Base-by-base conservation (phyloP, 306 rosid species). In the Medicago arabica region DNA sequence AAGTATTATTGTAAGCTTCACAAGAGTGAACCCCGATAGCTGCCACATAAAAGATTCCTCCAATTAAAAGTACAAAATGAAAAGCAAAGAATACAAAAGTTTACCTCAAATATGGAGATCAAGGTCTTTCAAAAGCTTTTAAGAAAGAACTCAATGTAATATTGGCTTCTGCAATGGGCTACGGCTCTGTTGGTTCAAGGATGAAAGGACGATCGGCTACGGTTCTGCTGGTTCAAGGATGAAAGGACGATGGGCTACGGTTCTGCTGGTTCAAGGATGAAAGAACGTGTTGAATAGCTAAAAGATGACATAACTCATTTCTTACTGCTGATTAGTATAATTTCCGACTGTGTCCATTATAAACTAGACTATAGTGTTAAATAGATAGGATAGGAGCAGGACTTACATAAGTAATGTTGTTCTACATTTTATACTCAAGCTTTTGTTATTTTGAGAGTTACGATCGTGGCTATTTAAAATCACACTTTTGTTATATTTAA, bases 401-500 rank as follows among this genome's bases (percentile, higher is more conserved):
- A 41, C 67, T 59, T 72, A 67, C 64, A 47, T 55, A 43, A 65
- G 54, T 65, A 55, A 8, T 10, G 18, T 66, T 70, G 43, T 53
- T 80, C 60, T 28, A 47, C 21, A 31, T 69, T 81, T 81, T 78
- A 8, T 64, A 34, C 71, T 50, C 69, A 44, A 66, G 71, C 41
- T 81, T 69, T 63, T 23, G 18, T 14, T 67, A 10, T 4, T 66
- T 59, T 62, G 28, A 43, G 17, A 72, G 59, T 79, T 63, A 43
- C 71, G 70, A 36, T 74, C 28, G 41, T 69, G 39, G 75, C 69
- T 72, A 68, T 70, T 64, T 51, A 74, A 36, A 72, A 51, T 40
- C 44, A 44, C 66, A 72, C 71, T 69, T 54, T 59, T 54, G 55
- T 71, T 28, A 39, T 81, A 13, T 75, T 78, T 69, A 74, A 36